Evolutionary conservation across 768 basidiomycete species (phyloP).

Genomic region (Pholiota conissans): DNA sequence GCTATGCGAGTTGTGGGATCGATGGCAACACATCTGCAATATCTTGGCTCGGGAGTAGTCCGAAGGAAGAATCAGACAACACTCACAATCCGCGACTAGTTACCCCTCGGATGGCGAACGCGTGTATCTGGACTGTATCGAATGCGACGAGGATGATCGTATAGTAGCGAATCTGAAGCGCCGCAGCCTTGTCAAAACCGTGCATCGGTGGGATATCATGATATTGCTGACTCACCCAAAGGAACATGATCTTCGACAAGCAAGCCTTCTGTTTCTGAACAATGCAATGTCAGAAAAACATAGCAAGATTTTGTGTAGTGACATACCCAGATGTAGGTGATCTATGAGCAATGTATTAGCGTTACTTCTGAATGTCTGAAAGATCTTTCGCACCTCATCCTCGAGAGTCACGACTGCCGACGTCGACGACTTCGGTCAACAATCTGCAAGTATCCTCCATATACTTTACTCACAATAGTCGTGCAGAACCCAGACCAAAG

Average conservation of each 20-base stretch:
- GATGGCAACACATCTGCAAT: constrained; percentile 40
- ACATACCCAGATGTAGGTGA: constrained; percentile 40
- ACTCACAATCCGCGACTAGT: constrained; percentile 35
- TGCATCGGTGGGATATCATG: background rate
- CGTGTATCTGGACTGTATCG: constrained; percentile 45
- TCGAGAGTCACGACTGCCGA: constrained; percentile 21
- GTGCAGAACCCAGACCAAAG: constrained; percentile 23
- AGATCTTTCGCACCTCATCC: constrained; percentile 22
- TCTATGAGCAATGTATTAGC: constrained; percentile 15
- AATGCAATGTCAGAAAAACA: background rate
- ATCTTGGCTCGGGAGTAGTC: too few relatives aligned
- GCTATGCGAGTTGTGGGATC: constrained; percentile 42
- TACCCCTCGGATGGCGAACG: constrained; percentile 38
- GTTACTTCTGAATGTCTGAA: background rate
- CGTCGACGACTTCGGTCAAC: background rate
- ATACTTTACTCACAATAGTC: constrained; percentile 23
- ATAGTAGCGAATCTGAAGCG: constrained; percentile 45
- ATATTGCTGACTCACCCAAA: constrained; percentile 32
- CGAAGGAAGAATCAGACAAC: background rate
- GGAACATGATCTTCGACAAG: constrained; percentile 39
- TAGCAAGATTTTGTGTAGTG: background rate
- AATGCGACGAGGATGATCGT: constrained; percentile 42
- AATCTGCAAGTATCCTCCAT: background rate
- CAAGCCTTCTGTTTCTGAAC: constrained; percentile 32
- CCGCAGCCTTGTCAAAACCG: background rate